phyloP scores from a whole-genome alignment of 1,284 basidiomycete species.

The Cryptococcus neoformans region DNA sequence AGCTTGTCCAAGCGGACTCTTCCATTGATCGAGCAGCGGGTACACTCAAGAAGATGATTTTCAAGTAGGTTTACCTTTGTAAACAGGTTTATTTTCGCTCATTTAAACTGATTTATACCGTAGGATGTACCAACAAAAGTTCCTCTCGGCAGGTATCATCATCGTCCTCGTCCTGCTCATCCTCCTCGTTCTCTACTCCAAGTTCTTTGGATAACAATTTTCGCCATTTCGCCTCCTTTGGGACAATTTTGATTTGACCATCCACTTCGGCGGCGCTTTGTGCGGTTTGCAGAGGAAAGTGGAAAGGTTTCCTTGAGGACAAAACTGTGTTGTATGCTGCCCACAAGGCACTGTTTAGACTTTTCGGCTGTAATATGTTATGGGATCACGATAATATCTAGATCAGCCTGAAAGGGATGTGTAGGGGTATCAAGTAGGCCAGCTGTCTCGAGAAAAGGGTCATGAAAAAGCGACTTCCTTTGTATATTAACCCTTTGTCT shows the following conservation, averaged over 20 bases:
- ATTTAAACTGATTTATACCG: slow-evolving; percentile 3
- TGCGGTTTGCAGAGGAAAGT: too few species aligned
- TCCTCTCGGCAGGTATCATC: slow-evolving; percentile 50
- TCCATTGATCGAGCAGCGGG: slow-evolving; percentile 58
- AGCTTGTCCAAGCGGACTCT: slow-evolving; percentile 57
- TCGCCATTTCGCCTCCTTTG: neutral
- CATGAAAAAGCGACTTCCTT: too few species aligned
- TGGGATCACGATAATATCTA: too few species aligned
- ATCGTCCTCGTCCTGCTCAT: slow-evolving; percentile 49
- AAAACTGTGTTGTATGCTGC: too few species aligned
- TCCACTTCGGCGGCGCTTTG: neutral
- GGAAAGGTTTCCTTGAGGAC: too few species aligned
- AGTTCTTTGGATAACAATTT: slow-evolving; percentile 30
- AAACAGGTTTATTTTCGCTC: neutral
- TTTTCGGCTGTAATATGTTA: too few species aligned
- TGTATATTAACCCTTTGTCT: neutral
- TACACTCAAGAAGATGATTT: slow-evolving; percentile 61
- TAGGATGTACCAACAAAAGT: slow-evolving; percentile 52
- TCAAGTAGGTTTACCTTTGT: slow-evolving; percentile 51
- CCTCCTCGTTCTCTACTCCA: slow-evolving; percentile 50
- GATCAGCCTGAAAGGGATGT: too few species aligned
- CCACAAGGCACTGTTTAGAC: too few species aligned
- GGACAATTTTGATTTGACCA: neutral
- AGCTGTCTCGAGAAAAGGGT: too few species aligned
- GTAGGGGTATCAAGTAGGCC: too few species aligned